Evolutionary conservation across 2,329 filamentous ascomycete species (phyloP).

Genomic region (Achaetomium macrosporum): DNA sequence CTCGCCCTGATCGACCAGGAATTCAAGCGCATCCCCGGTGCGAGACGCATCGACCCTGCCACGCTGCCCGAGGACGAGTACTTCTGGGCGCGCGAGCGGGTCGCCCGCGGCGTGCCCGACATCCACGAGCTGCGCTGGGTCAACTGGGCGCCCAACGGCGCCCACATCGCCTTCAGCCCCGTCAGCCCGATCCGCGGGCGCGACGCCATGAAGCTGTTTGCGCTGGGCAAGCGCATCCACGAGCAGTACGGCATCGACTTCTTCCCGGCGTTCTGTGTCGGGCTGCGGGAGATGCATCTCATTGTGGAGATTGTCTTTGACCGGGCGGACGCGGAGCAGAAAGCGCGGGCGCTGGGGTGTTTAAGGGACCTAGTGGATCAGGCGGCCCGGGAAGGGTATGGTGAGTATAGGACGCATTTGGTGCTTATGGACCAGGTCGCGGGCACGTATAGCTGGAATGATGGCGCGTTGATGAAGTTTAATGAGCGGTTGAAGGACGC

Average conservation of each 20-base stretch:
- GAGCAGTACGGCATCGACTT: constrained; percentile 35
- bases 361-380: constrained; percentile 36
- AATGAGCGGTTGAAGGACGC: constrained; percentile 41
- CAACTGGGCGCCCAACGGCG: constrained; percentile 48
- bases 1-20: constrained; percentile 37
- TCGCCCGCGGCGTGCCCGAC: constrained; percentile 32
- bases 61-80: constrained; percentile 36
- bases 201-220: constrained; percentile 36
- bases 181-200: constrained; percentile 40
- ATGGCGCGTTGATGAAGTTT: constrained; percentile 37
- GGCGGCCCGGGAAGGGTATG: constrained; percentile 37
- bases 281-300: constrained; percentile 31
- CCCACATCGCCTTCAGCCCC: constrained; percentile 47
- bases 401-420: constrained; percentile 43
- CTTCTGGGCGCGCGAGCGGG: constrained; percentile 33
- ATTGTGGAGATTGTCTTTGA: constrained; percentile 48
- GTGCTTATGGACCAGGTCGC: constrained; percentile 44
- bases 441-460: constrained; percentile 40
- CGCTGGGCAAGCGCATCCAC: constrained; percentile 30
- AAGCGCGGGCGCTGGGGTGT: constrained; percentile 29
- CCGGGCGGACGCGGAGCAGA: constrained; percentile 34
- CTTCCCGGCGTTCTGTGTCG: constrained; percentile 36
- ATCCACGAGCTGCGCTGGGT: constrained; percentile 37
- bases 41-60: constrained; percentile 38
- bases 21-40: constrained; percentile 38